A percentile compares a stretch with the other conserved stretches of the same genome.
These are phyloP conservation scores for Erythrophleum ivorense DNA, from an alignment of 331 rosid genomes.

Conservation along the genomic window DNA sequence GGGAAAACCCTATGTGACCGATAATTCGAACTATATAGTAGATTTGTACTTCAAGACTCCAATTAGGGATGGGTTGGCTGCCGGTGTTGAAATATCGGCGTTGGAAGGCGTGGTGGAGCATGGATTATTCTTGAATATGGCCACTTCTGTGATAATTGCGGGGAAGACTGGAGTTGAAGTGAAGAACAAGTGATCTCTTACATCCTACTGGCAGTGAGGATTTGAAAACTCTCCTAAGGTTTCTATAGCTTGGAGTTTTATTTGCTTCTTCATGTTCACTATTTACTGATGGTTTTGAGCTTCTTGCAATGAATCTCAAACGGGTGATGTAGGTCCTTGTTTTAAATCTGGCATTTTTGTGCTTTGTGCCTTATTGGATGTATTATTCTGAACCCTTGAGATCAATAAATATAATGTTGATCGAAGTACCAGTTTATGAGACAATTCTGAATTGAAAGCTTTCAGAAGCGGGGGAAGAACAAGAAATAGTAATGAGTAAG, in stretches of 20 bases:
- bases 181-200: conserved; percentile 52
- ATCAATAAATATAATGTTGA: background rate
- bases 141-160: conserved; percentile 76
- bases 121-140: conserved; percentile 83
- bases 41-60: conserved; percentile 87
- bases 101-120: conserved; percentile 88
- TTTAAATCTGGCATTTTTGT: background rate
- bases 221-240: conserved; percentile 24
- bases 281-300: background rate
- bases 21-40: conserved; percentile 77
- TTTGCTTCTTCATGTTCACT: background rate
- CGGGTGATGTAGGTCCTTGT: background rate
- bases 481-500: background rate
- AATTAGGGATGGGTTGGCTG: conserved; percentile 58
- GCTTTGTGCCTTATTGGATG: background rate
- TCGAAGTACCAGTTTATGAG: background rate
- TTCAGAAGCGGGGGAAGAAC: background rate
- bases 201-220: background rate
- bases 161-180: conserved; percentile 67
- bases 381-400: background rate
- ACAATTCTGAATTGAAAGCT: background rate
- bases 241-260: background rate
- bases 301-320: conserved; percentile 4
- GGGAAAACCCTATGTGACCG: conserved; percentile 76
- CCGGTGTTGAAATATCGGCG: conserved; percentile 72